Base-by-base conservation (phyloP, 768 basidiomycete species). In the Hypholoma sublateritium region DNA sequence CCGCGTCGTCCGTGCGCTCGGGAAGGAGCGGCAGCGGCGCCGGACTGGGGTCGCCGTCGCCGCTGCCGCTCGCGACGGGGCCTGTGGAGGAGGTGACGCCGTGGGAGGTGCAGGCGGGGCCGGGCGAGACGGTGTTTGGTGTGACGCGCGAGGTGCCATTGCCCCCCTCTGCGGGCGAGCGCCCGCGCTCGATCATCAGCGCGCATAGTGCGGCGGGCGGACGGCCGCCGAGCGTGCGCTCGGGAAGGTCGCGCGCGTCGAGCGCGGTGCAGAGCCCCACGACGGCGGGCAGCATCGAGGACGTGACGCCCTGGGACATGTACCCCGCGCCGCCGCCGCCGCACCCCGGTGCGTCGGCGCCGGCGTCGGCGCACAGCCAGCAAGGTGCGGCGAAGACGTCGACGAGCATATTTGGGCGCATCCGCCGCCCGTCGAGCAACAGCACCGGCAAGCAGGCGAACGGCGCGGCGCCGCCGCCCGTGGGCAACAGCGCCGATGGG, bases 51-150 rank as follows among this genome's bases (percentile, higher is more conserved):
- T 16, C 37, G 4, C 5, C 39, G 16, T 41, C 39, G 39, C 39
- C 39, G 16, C 39, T 41, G 9, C 39, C 39, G 2, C 39, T 41
- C 9, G 8, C 39, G 17, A 41, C 60, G 28, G 62, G 62, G 4
- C 60, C 62, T 16, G 53, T 65, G 28, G 59, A 60, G 41, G 64
- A 62, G 14, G 64, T 65, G n/a, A 62, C 61, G n/a, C 58, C 58
- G 22, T 59, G 58, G 58, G 58, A 59, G 22, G 43, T 54, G 48
- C 53, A 59, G 25, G 17, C 54, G 35, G 54, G 54, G 12, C 51
- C 44, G 13, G 53, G 50, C 9, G 59, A 53, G 22, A 43, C 46
- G 17, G 37, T 41, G 7, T 42, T 46, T 17, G 55, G 55, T 1
- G 37, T 49, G 6, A 42, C 47, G 14, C 55, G 55, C 37, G 55